Evolutionary conservation across 768 basidiomycete genomes (phyloP).

Genomic region (Mycena crocata): DNA sequence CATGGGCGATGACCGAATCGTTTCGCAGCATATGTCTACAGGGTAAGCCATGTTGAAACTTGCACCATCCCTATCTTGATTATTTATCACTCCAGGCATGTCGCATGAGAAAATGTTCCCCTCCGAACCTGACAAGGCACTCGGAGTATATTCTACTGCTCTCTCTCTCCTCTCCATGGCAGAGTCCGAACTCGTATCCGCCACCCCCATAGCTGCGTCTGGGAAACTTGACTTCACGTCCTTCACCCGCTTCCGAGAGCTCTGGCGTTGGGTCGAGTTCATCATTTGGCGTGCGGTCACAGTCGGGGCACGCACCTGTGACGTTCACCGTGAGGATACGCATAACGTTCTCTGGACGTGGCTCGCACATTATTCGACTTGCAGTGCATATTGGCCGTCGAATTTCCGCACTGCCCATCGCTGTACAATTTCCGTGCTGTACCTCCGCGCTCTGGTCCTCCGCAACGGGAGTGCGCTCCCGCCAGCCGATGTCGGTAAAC

Average conservation of each 20-base stretch:
- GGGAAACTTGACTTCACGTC: conserved; percentile 60
- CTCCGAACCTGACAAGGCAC: conserved; percentile 59
- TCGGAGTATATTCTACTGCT: conserved; percentile 66
- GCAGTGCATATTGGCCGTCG: conserved; percentile 80
- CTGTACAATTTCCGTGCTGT: conserved; percentile 73
- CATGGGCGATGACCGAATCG: conserved; percentile 79
- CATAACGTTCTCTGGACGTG: conserved; percentile 68
- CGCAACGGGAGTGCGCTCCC: conserved; percentile 47
- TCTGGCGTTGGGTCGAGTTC: conserved; percentile 89
- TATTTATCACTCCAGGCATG: conserved; percentile 67
- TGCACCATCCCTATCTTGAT: neutral
- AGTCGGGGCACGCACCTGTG: conserved; percentile 63
- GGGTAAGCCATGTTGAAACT: conserved; percentile 57
- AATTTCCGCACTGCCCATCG: conserved; percentile 84
- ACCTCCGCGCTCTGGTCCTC: conserved; percentile 78
- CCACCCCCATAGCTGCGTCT: conserved; percentile 40
- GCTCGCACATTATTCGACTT: conserved; percentile 69
- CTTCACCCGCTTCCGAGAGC: conserved; percentile 79
- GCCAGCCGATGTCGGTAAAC: conserved; percentile 42
- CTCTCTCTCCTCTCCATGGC: conserved; percentile 65
- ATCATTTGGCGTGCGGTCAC: conserved; percentile 85
- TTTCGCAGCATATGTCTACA: conserved; percentile 82
- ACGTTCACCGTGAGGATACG: conserved; percentile 50
- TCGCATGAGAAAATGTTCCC: conserved; percentile 71
- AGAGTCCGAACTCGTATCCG: conserved; percentile 57